A percentile compares a stretch with the other conserved stretches of the same genome.
Conservation (phyloP, 2,329 filamentous ascomycete species). For the Cladosporium sp. region DNA sequence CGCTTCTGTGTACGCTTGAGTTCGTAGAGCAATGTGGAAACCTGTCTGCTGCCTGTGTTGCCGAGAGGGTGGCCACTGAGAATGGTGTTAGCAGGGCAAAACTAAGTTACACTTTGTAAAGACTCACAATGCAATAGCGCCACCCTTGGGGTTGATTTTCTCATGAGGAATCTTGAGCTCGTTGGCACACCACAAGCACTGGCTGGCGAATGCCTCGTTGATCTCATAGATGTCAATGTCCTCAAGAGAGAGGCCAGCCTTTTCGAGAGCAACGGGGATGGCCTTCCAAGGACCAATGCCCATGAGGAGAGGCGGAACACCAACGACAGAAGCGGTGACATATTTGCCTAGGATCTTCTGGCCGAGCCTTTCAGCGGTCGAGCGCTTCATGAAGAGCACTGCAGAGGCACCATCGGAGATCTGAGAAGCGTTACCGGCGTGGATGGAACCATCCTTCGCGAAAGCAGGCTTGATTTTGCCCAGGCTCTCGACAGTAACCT, state of each 20-base stretch:
- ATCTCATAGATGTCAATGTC: conserved; percentile 98
- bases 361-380: conserved; percentile 78
- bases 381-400: conserved; percentile 91
- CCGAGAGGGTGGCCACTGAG: conserved; percentile 71
- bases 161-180: conserved; percentile 74
- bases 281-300: conserved; percentile 92
- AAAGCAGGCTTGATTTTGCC: conserved; percentile 87
- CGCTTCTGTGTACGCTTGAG: conserved; percentile 75
- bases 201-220: conserved; percentile 96
- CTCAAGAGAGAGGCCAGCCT: conserved; percentile 77
- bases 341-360: conserved; percentile 91
- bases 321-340: conserved; percentile 76
- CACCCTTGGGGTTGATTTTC: conserved; percentile 97
- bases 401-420: conserved; percentile 94
- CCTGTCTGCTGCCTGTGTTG: conserved; percentile 88
- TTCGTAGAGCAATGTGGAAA: conserved; percentile 87
- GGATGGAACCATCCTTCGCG: conserved; percentile 84
- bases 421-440: conserved; percentile 93
- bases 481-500: conserved; percentile 82
- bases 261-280: conserved; percentile 84
- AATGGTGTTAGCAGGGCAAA: conserved; percentile 68
- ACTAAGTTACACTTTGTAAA: conserved; percentile 1
- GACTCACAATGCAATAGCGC: conserved; percentile 71
- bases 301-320: conserved; percentile 91
- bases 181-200: conserved; percentile 89